These are phyloP conservation scores for Podaxis sp. DNA, from an alignment of 768 basidiomycete genomes.

Conservation along the genomic window DNA sequence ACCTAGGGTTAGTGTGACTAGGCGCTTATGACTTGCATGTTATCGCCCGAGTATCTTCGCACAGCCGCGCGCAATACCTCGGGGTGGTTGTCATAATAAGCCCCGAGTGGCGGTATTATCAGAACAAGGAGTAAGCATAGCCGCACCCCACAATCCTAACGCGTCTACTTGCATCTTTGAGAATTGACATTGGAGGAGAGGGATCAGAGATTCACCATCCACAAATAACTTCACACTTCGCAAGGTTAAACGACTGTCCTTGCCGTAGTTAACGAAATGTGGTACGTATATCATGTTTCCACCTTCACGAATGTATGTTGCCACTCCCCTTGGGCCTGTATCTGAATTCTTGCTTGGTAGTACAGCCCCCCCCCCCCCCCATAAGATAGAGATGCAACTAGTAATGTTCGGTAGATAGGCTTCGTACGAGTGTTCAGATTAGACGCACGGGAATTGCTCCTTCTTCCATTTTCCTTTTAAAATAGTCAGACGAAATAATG, in stretches of 20 bases:
- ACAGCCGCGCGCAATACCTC: slow-evolving; percentile 54
- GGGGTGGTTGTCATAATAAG: slow-evolving; percentile 57
- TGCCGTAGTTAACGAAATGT: slow-evolving; percentile 59
- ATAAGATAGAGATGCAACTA: slow-evolving; percentile 18
- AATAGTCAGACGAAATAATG: not conserved
- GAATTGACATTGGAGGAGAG: not conserved
- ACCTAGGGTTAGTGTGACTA: not conserved
- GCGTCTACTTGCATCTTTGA: slow-evolving; percentile 53
- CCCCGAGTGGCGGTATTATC: slow-evolving; percentile 74
- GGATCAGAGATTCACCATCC: slow-evolving; percentile 51
- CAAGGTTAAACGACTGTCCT: slow-evolving; percentile 48
- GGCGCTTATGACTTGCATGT: slow-evolving; percentile 77
- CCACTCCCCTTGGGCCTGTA: not conserved
- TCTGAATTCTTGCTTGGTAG: slow-evolving; percentile 2
- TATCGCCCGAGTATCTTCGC: slow-evolving; percentile 63
- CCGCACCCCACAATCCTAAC: slow-evolving; percentile 90
- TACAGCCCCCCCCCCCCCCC: slow-evolving; percentile 4
- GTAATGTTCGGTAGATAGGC: not conserved
- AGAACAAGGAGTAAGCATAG: slow-evolving; percentile 65
- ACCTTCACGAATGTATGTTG: slow-evolving; percentile 49
- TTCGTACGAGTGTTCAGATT: not conserved
- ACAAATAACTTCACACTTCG: slow-evolving; percentile 73
- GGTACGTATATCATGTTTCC: slow-evolving; percentile 55
- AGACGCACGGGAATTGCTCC: slow-evolving; percentile 63
- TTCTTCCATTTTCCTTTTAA: slow-evolving; percentile 61